Conservation (phyloP, 1,284 basidiomycete species). For the Boletus semigastroideus region DNA sequence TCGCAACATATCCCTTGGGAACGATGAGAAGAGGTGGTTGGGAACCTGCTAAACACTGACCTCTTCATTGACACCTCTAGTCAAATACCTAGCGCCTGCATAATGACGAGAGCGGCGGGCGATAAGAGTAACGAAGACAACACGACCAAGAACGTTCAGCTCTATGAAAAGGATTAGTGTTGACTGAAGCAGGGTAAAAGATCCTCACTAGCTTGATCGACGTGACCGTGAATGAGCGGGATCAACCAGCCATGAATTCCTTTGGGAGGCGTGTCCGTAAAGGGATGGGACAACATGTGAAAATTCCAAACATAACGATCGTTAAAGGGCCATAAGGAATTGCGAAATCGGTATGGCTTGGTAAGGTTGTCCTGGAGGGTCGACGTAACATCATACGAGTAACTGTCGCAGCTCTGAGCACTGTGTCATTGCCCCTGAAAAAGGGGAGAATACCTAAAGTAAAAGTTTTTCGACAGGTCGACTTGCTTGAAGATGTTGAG, state of each 20-base stretch:
- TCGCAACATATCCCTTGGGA: conserved; percentile 90
- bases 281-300: conserved; percentile 78
- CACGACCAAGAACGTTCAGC: conserved; percentile 86
- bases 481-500: conserved; percentile 97
- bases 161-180: conserved; percentile 50
- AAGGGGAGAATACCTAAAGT: conserved; percentile 81
- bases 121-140: conserved; percentile 92
- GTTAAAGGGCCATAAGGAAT: conserved; percentile 67
- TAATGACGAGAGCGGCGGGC: conserved; percentile 94
- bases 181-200: neutral
- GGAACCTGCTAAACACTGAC: conserved; percentile 35
- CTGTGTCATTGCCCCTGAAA: neutral
- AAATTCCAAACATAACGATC: conserved; percentile 97
- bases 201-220: conserved; percentile 94
- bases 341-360: conserved; percentile 41
- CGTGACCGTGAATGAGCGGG: conserved; percentile 93
- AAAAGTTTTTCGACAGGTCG: conserved; percentile 98
- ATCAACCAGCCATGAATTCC: conserved; percentile 73
- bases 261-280: conserved; percentile 35
- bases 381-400: conserved; percentile 96
- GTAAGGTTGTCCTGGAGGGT: conserved; percentile 95
- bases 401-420: conserved; percentile 47
- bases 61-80: conserved; percentile 92
- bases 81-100: conserved; percentile 94
- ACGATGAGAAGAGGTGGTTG: neutral